These are phyloP conservation scores for Scedosporium dehoogii DNA, from an alignment of 2,329 filamentous ascomycete genomes.

Conservation along the genomic window DNA sequence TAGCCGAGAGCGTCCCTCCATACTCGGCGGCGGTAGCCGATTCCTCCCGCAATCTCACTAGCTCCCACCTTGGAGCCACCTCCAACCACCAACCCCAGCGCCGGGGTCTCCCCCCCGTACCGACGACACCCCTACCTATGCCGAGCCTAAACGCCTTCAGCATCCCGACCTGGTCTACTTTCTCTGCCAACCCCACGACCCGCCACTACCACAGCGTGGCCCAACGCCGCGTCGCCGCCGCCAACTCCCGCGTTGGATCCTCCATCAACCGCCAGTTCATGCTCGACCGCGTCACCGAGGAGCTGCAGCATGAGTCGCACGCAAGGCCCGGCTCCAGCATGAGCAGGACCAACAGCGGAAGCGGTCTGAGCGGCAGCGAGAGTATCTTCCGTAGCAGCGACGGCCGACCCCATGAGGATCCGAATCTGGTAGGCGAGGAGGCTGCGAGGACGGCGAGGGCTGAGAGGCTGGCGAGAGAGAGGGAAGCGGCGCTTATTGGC, in stretches of 20 bases:
- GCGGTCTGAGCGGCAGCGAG: background rate
- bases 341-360: background rate
- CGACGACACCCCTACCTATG: conserved; percentile 26
- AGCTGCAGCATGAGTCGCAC: conserved; percentile 13
- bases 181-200: conserved; percentile 42
- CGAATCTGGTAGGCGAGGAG: conserved; percentile 55
- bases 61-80: conserved; percentile 1
- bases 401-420: conserved; percentile 52
- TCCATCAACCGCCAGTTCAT: conserved; percentile 17
- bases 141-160: conserved; percentile 43
- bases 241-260: conserved; percentile 21
- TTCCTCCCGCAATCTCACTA: conserved; percentile 12
- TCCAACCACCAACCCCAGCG: conserved; percentile 13
- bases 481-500: conserved; percentile 42
- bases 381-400: conserved; percentile 13
- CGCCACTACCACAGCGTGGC: conserved; percentile 56
- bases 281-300: conserved; percentile 26
- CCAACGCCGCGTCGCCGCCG: conserved; percentile 44
- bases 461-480: conserved; percentile 48
- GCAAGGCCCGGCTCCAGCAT: background rate
- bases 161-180: conserved; percentile 48
- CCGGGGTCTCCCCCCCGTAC: conserved; percentile 41
- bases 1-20: conserved; percentile 36
- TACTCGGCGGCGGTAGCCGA: conserved; percentile 26
- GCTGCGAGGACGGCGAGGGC: conserved; percentile 47